A percentile compares a stretch with the other conserved stretches of the same genome.
These are phyloP conservation scores for Lodderomyces pseudojiufengensis DNA, from an alignment of 1,139 yeast genomes.

Conservation along the genomic window DNA sequence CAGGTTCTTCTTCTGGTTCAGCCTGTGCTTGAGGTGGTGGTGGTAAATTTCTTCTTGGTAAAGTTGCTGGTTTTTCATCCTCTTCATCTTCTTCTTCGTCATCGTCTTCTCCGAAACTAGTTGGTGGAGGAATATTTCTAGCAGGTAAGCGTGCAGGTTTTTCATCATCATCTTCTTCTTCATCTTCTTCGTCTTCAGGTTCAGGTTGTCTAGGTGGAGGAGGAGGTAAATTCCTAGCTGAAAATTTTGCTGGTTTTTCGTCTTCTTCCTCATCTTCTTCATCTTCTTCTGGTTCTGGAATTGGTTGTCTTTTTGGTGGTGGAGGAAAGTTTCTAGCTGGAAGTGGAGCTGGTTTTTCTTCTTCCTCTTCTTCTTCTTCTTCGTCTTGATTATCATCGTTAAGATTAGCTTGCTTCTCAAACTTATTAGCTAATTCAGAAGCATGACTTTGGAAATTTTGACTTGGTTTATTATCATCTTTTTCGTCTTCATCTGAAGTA, in stretches of 20 bases:
- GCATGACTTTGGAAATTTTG: constrained; percentile 9
- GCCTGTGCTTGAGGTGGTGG: constrained; percentile 16
- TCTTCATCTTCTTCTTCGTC: constrained; percentile 41
- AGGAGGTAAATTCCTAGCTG: constrained; percentile 22
- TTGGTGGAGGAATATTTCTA: constrained; percentile 18
- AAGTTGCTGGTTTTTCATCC: constrained; percentile 60
- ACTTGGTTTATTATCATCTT: constrained; percentile 10
- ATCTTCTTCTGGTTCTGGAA: constrained; percentile 16
- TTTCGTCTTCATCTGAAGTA: constrained; percentile 21
- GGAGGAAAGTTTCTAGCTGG: constrained; percentile 23
- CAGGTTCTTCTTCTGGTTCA: constrained; percentile 17
- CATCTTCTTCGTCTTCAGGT: constrained; percentile 17
- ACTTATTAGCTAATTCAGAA: constrained; percentile 19
- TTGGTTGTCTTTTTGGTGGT: constrained; percentile 16
- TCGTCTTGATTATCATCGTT: constrained; percentile 15
- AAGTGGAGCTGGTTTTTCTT: constrained; percentile 18
- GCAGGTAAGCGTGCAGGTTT: constrained; percentile 16
- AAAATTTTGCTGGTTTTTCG: constrained; percentile 5
- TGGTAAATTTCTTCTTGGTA: constrained; percentile 15
- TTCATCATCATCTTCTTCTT: constrained; percentile 18
- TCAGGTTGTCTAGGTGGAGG: constrained; percentile 16
- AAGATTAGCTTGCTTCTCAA: constrained; percentile 17
- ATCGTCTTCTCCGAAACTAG: constrained; percentile 12
- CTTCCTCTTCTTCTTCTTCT: constrained; percentile 14
- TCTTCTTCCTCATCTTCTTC: constrained; percentile 14